Percentiles rank a stretch among this genome's conserved stretches.
Conservation (phyloP, 345 rosid genomes). For the Brassica napus region DNA sequence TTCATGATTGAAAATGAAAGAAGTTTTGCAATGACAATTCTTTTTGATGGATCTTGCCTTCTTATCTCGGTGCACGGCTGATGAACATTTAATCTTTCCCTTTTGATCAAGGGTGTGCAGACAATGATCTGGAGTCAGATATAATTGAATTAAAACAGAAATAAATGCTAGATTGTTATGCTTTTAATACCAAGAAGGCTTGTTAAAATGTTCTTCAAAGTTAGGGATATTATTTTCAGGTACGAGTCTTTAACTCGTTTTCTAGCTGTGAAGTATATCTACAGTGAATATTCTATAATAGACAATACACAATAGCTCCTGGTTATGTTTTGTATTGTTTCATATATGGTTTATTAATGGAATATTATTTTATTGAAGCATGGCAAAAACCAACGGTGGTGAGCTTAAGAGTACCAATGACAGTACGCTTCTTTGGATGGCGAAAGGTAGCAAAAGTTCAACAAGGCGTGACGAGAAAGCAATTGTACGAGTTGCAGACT, state of each 20-base stretch:
- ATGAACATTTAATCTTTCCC: background rate
- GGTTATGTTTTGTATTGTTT: background rate
- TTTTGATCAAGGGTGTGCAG: background rate
- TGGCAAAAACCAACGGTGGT: constrained; percentile 47
- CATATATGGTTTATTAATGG: background rate
- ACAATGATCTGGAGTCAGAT: background rate
- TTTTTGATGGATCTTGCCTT: background rate
- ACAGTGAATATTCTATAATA: background rate
- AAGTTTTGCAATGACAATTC: background rate
- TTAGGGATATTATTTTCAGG: background rate
- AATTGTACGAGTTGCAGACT: constrained; percentile 26
- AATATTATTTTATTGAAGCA: constrained; percentile 27
- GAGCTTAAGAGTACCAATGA: constrained; percentile 31
- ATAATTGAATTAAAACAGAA: background rate
- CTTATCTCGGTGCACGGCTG: background rate
- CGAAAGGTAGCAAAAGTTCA: constrained; percentile 51
- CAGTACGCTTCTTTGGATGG: constrained; percentile 47
- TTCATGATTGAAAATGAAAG: background rate
- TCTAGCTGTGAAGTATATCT: background rate
- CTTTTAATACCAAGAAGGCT: background rate
- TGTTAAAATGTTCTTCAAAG: background rate
- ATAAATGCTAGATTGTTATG: constrained; percentile 5
- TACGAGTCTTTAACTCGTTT: constrained; percentile 17
- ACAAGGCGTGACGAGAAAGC: constrained; percentile 48
- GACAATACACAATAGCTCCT: background rate